Evolutionary conservation across 441 rosid genomes (phyloP).

Genomic region (Populus hybrid): DNA sequence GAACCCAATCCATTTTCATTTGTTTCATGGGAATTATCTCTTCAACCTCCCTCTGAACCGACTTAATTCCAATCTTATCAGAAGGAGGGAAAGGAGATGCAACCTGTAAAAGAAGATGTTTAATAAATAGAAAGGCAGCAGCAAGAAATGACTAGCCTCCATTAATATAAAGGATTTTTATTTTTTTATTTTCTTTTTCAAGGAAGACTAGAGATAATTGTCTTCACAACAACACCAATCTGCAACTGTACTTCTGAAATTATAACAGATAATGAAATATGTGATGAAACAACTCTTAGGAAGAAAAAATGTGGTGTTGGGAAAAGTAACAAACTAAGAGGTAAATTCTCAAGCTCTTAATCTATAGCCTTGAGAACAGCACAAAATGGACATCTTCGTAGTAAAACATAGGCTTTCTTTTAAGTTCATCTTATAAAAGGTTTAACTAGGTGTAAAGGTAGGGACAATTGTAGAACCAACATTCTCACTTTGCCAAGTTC

Average conservation of each 20-base stretch:
- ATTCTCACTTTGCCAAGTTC: not conserved
- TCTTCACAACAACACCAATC: not conserved
- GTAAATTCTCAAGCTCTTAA: not conserved
- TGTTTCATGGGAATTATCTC: conserved; percentile 94
- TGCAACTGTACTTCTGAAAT: not conserved
- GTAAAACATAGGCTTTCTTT: not conserved
- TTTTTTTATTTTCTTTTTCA: not conserved
- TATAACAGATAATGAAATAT: not conserved
- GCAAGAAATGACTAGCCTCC: not conserved
- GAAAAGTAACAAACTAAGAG: not conserved
- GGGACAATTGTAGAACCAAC: not conserved
- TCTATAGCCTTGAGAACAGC: not conserved
- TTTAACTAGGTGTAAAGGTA: not conserved
- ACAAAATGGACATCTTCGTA: not conserved
- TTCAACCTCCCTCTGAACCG: conserved; percentile 89
- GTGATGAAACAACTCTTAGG: not conserved
- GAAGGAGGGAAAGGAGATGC: conserved; percentile 94
- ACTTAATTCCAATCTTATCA: conserved; percentile 88
- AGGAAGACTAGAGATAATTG: not conserved
- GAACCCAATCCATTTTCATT: conserved; percentile 99
- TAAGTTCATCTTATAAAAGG: not conserved
- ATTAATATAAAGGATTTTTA: not conserved
- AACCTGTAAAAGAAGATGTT: conserved; percentile 41
- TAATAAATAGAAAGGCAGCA: not conserved
- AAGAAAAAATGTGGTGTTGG: not conserved